These are phyloP conservation scores for Colletotrichum sp. DNA, from an alignment of 2,329 filamentous ascomycete genomes.

Conservation along the genomic window DNA sequence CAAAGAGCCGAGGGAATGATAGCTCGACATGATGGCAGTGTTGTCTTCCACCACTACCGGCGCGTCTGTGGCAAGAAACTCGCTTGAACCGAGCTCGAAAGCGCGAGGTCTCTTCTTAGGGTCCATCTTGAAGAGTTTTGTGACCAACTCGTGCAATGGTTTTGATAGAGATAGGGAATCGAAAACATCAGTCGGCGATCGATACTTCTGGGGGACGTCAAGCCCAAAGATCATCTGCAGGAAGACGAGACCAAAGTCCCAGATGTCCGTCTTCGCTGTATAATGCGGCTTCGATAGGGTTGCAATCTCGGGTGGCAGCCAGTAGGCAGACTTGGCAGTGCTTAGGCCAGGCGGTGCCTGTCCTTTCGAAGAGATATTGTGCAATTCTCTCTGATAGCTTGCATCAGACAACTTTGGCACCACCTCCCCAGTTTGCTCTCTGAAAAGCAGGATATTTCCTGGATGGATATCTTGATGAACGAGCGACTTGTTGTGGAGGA, in stretches of 20 bases:
- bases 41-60: slow-evolving; percentile 58
- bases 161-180: slow-evolving; percentile 74
- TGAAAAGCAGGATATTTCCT: slow-evolving; percentile 79
- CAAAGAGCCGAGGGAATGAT: slow-evolving; percentile 47
- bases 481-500: slow-evolving; percentile 83
- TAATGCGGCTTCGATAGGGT: slow-evolving; percentile 65
- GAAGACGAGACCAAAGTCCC: slow-evolving; percentile 92
- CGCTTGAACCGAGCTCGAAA: slow-evolving; percentile 72
- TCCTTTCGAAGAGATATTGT: slow-evolving; percentile 62
- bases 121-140: slow-evolving; percentile 84
- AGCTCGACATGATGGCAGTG: slow-evolving; percentile 41
- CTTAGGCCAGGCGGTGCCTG: slow-evolving; percentile 56
- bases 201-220: slow-evolving; percentile 76
- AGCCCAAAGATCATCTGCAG: slow-evolving; percentile 94
- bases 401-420: slow-evolving; percentile 78
- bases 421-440: slow-evolving; percentile 71
- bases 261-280: slow-evolving; percentile 85
- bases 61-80: slow-evolving; percentile 70
- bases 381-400: slow-evolving; percentile 71
- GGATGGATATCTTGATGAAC: slow-evolving; percentile 84
- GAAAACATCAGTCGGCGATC: slow-evolving; percentile 77
- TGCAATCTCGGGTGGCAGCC: slow-evolving; percentile 81
- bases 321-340: slow-evolving; percentile 77
- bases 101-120: slow-evolving; percentile 84
- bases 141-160: slow-evolving; percentile 78